Evolutionary conservation across 1,284 basidiomycete genomes (phyloP).

Genomic region (Coriolopsis trogii): DNA sequence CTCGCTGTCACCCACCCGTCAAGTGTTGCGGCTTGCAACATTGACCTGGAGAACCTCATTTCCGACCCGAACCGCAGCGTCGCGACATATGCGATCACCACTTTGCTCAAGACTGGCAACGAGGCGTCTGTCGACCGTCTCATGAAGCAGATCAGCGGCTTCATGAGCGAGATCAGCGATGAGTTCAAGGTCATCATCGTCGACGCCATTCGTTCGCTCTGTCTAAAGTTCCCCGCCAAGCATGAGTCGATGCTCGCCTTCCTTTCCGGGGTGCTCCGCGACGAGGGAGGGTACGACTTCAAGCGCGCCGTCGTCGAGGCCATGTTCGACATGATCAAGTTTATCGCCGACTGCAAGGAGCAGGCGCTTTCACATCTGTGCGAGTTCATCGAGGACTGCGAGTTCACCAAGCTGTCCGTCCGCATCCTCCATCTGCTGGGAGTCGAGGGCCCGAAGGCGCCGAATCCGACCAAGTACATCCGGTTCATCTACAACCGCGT

Average conservation of each 20-base stretch:
- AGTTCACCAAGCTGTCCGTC: constrained; percentile 99
- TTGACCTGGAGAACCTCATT: constrained; percentile 98
- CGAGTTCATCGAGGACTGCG: constrained; percentile 99
- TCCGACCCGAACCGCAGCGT: constrained; percentile 96
- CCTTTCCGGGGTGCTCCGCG: constrained; percentile 91
- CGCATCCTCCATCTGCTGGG: constrained; percentile 95
- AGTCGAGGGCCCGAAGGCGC: constrained; percentile 93
- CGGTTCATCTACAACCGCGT: constrained; percentile 99
- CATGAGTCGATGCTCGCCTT: constrained; percentile 95
- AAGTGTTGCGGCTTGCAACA: constrained; percentile 92
- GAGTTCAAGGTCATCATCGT: constrained; percentile 99
- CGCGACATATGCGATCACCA: constrained; percentile 98
- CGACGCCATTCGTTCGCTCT: constrained; percentile 96
- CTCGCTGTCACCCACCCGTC: constrained; percentile 84
- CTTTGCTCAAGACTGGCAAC: constrained; percentile 98
- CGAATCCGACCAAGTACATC: constrained; percentile 97
- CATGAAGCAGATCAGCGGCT: constrained; percentile 99
- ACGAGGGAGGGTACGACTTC: constrained; percentile 99
- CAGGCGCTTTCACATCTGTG: constrained; percentile 98
- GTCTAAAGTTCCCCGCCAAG: constrained; percentile 98
- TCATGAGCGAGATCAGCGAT: constrained; percentile 99
- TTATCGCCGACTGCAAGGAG: constrained; percentile 94
- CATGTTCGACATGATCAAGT: constrained; percentile 99
- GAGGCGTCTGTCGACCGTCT: constrained; percentile 98
- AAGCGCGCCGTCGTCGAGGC: constrained; percentile 99